Evolutionary conservation across 495 filamentous ascomycete species (phyloP).

Genomic region (Barbatosphaeria neglecta): DNA sequence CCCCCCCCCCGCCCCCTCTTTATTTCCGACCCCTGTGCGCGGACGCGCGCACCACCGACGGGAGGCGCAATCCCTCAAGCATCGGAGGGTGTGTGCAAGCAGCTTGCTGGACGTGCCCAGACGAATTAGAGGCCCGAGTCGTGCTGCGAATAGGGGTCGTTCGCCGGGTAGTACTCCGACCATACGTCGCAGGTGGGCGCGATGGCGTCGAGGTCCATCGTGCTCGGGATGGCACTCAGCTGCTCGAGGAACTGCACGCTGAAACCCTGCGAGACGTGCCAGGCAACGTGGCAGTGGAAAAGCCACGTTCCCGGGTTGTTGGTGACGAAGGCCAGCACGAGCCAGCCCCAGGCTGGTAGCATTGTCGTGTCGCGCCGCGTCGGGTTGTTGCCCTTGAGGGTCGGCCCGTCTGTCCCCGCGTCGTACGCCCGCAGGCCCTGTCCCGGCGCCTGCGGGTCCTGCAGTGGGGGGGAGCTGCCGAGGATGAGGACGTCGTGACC

Average conservation of each 20-base stretch:
- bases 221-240: constrained; percentile 10
- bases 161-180: constrained; percentile 11
- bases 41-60: too few relatives aligned
- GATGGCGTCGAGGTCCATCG: constrained; percentile 9
- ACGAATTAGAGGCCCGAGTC: constrained; percentile 17
- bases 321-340: constrained; percentile 39
- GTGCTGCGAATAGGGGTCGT: constrained; percentile 11
- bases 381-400: constrained; percentile 29
- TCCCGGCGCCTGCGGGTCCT: constrained; percentile 4
- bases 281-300: constrained; percentile 41
- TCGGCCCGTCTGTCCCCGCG: constrained; percentile 8
- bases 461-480: constrained; percentile 21
- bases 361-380: constrained; percentile 50
- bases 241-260: constrained; percentile 34
- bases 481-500: constrained; percentile 46
- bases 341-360: constrained; percentile 34
- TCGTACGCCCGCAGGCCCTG: constrained; percentile 17
- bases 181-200: constrained; percentile 12
- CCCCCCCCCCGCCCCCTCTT: too few relatives aligned
- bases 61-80: too few relatives aligned
- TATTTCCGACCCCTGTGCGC: too few relatives aligned
- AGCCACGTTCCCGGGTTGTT: constrained; percentile 44
- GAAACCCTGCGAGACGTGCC: constrained; percentile 27
- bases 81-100: too few relatives aligned
- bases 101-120: not conserved